A percentile compares a stretch with the other conserved stretches of the same genome.
Evolutionary conservation across 2,329 filamentous ascomycete genomes (phyloP).

Genomic region (Phialemoniopsis sp.): DNA sequence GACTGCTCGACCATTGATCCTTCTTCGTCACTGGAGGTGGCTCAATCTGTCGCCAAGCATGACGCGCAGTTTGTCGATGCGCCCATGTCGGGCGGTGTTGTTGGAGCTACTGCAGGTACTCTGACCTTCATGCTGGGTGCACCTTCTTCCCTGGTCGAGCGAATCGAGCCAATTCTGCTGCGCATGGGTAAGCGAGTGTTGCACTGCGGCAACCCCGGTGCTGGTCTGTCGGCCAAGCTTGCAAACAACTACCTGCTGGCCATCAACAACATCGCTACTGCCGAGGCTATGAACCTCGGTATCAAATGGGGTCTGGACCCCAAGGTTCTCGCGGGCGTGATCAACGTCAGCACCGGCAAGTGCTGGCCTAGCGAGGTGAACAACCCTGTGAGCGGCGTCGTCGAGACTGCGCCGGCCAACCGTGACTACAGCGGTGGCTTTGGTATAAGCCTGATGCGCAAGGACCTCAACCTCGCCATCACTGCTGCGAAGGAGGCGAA

Average conservation of each 20-base stretch:
- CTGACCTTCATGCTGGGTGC: slow-evolving; percentile 95
- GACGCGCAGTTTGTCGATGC: slow-evolving; percentile 81
- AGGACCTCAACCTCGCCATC: slow-evolving; percentile 71
- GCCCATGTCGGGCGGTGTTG: slow-evolving; percentile 94
- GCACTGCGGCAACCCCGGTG: slow-evolving; percentile 79
- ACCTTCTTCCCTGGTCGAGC: slow-evolving; percentile 53
- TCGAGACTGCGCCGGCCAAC: slow-evolving; percentile 69
- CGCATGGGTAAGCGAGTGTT: slow-evolving; percentile 84
- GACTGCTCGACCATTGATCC: slow-evolving; percentile 97
- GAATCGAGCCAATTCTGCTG: slow-evolving; percentile 64
- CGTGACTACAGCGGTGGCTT: slow-evolving; percentile 77
- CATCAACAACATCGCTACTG: slow-evolving; percentile 78
- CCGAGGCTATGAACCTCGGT: slow-evolving; percentile 64
- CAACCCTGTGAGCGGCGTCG: slow-evolving; percentile 86
- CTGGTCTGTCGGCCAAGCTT: slow-evolving; percentile 86
- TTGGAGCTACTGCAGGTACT: slow-evolving; percentile 81
- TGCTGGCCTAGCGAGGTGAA: slow-evolving; percentile 97
- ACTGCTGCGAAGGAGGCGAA: slow-evolving; percentile 65
- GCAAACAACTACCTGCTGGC: slow-evolving; percentile 97
- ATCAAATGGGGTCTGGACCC: slow-evolving; percentile 57
- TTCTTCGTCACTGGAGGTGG: slow-evolving; percentile 74
- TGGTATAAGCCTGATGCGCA: slow-evolving; percentile 73
- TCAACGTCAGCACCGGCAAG: slow-evolving; percentile 89
- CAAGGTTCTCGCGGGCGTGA: slow-evolving; percentile 70
- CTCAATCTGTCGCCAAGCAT: slow-evolving; percentile 54